These are phyloP conservation scores for Hemisphaericaspora xylofermentans DNA, from an alignment of 1,139 yeast species.

Conservation along the genomic window DNA sequence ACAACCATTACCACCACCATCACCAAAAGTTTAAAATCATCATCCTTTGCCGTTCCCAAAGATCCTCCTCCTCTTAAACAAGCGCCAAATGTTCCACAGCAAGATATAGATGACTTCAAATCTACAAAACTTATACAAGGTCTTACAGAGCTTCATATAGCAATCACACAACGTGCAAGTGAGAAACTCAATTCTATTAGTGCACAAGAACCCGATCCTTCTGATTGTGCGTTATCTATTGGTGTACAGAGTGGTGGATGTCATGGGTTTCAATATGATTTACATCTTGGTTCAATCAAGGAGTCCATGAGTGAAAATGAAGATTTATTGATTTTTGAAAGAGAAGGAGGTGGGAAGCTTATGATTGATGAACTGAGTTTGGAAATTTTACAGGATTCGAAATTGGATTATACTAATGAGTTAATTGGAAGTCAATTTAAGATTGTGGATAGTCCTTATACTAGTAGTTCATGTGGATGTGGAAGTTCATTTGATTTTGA, in stretches of 20 bases:
- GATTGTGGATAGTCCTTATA: slow-evolving; percentile 84
- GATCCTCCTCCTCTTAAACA: slow-evolving; percentile 9
- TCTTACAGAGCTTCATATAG: slow-evolving; percentile 35
- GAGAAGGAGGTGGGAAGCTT: slow-evolving; percentile 63
- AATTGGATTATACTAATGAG: slow-evolving; percentile 86
- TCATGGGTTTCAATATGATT: slow-evolving; percentile 92
- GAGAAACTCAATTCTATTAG: slow-evolving; percentile 58
- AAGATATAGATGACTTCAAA: slow-evolving; percentile 30
- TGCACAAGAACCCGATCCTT: slow-evolving; percentile 53
- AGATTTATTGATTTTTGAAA: slow-evolving; percentile 55
- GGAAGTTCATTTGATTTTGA: slow-evolving; percentile 93
- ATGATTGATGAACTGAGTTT: slow-evolving; percentile 79
- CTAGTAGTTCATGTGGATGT: slow-evolving; percentile 94
- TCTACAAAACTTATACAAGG: slow-evolving; percentile 36
- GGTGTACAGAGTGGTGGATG: slow-evolving; percentile 98
- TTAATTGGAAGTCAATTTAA: slow-evolving; percentile 94
- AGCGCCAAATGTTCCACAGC: slow-evolving; percentile 18
- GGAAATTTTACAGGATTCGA: slow-evolving; percentile 80
- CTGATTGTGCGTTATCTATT: slow-evolving; percentile 64
- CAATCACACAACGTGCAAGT: slow-evolving; percentile 42
- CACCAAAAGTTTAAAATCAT: slow-evolving; percentile 24
- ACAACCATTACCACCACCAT: slow-evolving; percentile 6
- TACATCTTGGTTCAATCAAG: slow-evolving; percentile 57
- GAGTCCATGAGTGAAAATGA: slow-evolving; percentile 34
- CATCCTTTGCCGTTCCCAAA: slow-evolving; percentile 27